Conservation (phyloP, 176 grass and related monocot species). For the Aegilops umbellulata region DNA sequence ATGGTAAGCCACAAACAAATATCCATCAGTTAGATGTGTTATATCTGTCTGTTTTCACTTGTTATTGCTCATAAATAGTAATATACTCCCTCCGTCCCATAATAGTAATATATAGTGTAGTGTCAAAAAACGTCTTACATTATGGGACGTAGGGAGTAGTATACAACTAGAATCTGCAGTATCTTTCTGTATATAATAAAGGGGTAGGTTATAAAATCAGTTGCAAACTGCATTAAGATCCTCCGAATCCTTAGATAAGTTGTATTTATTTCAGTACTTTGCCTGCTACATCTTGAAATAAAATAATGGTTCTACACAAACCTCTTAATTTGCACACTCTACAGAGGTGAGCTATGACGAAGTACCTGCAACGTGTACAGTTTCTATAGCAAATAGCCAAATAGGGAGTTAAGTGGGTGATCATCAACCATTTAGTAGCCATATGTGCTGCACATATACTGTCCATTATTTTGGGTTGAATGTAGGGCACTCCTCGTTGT, state of each 20-base stretch:
- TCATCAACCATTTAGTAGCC: neutral
- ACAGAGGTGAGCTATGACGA: neutral
- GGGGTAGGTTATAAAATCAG: neutral
- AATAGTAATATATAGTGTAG: too few relatives aligned
- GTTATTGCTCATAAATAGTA: neutral
- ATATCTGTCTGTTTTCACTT: slow-evolving; percentile 1
- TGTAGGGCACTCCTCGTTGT: neutral
- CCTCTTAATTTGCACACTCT: slow-evolving; percentile 13
- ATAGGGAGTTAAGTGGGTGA: neutral
- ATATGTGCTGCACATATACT: neutral
- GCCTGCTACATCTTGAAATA: slow-evolving; percentile 8
- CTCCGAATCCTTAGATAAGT: neutral
- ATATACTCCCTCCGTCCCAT: too few relatives aligned
- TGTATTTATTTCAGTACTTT: neutral
- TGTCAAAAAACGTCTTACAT: too few relatives aligned
- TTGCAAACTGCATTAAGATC: slow-evolving; percentile 18
- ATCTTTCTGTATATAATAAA: slow-evolving; percentile 7
- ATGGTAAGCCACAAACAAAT: slow-evolving; percentile 33
- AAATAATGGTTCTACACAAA: neutral
- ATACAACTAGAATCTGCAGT: neutral
- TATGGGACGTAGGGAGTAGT: too few relatives aligned
- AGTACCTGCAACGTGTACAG: neutral
- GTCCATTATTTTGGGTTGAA: neutral
- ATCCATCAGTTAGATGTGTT: neutral
- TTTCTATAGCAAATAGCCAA: neutral